These are phyloP conservation scores for Orychophragmus violaceus DNA, from an alignment of 345 rosid species.

Conservation along the genomic window DNA sequence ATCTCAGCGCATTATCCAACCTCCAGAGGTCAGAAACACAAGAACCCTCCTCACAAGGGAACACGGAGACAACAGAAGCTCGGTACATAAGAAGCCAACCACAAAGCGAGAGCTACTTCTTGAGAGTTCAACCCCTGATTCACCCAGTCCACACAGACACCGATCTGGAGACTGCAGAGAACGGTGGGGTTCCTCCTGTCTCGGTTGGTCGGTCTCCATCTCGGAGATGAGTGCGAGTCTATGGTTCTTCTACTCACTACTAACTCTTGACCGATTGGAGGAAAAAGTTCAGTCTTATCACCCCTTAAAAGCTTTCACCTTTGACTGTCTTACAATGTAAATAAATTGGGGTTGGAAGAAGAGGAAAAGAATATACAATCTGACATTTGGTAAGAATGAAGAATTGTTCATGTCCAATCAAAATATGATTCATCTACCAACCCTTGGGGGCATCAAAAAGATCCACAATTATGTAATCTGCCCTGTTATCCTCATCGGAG, in stretches of 20 bases:
- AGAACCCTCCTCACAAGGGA: neutral
- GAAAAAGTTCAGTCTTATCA: neutral
- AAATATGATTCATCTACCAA: too few species aligned
- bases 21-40: conserved; percentile 39
- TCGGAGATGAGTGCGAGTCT: conserved; percentile 16
- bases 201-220: conserved; percentile 1
- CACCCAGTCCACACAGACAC: conserved; percentile 50
- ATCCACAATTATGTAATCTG: too few species aligned
- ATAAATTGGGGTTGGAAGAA: neutral
- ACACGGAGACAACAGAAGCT: conserved; percentile 45
- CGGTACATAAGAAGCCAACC: conserved; percentile 59
- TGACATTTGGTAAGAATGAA: conserved; percentile 1
- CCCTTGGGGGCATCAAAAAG: too few species aligned
- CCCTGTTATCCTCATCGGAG: too few species aligned
- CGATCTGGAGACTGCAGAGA: conserved; percentile 28
- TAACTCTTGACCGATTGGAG: conserved; percentile 5
- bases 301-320: neutral
- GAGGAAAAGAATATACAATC: neutral
- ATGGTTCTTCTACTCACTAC: neutral
- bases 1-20: conserved; percentile 86
- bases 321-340: conserved; percentile 6
- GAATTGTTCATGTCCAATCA: neutral
- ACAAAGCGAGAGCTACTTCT: conserved; percentile 63
- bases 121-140: conserved; percentile 63
- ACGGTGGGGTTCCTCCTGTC: conserved; percentile 25